A percentile compares a stretch with the other conserved stretches of the same genome.
Conservation (phyloP, 2,329 filamentous ascomycete species). For the Paraphaeosphaeria minitans region DNA sequence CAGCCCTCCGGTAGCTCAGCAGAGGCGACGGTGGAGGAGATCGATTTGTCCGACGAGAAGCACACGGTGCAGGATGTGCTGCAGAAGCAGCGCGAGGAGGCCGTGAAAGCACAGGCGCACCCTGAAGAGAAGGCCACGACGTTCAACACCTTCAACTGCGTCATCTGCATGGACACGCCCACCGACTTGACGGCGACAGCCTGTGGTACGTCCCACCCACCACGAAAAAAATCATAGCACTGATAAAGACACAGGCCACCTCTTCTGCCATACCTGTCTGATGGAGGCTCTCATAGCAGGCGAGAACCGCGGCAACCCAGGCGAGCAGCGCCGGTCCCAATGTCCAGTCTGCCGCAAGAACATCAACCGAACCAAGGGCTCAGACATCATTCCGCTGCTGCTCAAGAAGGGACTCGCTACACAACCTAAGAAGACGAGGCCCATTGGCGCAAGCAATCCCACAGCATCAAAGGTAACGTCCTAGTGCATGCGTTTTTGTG, state of each 20-base stretch:
- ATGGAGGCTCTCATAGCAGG: constrained; percentile 63
- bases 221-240: background rate
- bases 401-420: constrained; percentile 48
- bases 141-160: constrained; percentile 60
- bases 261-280: constrained; percentile 69
- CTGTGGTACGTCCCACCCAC: constrained; percentile 56
- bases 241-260: constrained; percentile 55
- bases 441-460: constrained; percentile 13
- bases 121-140: constrained; percentile 46
- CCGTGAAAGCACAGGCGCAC: constrained; percentile 53
- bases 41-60: constrained; percentile 56
- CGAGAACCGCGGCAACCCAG: constrained; percentile 55
- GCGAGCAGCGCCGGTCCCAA: constrained; percentile 49
- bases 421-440: constrained; percentile 38
- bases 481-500: constrained; percentile 4
- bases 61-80: constrained; percentile 51
- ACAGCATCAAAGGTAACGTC: constrained; percentile 16
- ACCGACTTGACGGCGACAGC: constrained; percentile 64
- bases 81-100: constrained; percentile 60
- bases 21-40: constrained; percentile 49
- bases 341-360: constrained; percentile 57
- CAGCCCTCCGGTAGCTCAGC: constrained; percentile 9
- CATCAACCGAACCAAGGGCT: constrained; percentile 46
- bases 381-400: constrained; percentile 50
- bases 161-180: constrained; percentile 67